Base-by-base conservation (phyloP, 192 early-diverging fungal species). In the Entomortierella beljakovae region DNA sequence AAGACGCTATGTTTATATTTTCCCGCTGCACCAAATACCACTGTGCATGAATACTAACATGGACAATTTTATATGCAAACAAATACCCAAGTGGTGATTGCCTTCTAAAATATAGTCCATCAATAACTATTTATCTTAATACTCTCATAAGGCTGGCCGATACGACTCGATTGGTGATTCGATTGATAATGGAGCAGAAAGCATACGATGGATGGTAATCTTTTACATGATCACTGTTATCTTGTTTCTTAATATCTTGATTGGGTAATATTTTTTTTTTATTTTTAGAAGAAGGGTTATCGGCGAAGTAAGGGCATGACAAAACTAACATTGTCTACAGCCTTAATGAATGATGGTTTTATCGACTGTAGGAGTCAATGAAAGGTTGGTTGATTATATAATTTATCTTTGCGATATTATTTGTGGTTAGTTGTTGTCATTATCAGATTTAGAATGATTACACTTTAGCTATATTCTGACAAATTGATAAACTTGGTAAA, bases 191-290 rank as follows among this genome's bases (percentile, higher is more conserved):
- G 22, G 20, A 1, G 20, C 28, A 7, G 18, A 11, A 3, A 70
- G 58, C 23, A 53, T 70, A 35, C 57, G 61, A 20, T 1, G 61
- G 18, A 70, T 70, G 68, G 61, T 70, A 5, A 48, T 61, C 16
- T 70, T 61, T 37, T 61, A 40, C 51, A 42, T 59, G 18, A 61
- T 70, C 58, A 70, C 68, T 5, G 50, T 52, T 33, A 61, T 70
- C 23, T 22, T 70, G 38, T 48, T 70, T n/a, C 68, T 70, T n/a
- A 70, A 70, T 28, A 62, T 70, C 34, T 40, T 70, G 8, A 70
- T 70, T 33, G 68, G 68, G 61, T 61, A 22, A 11, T 48, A 23
- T 34, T 1, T 22, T 18, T 32, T 23, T 4, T 1, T 25, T 18
- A 1, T 49, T n/a, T n/a, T n/a, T n/a, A n/a, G n/a, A n/a, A n/a